phyloP scores from a whole-genome alignment of 1,284 basidiomycete species.

The Kalmanozyma brasiliensis region DNA sequence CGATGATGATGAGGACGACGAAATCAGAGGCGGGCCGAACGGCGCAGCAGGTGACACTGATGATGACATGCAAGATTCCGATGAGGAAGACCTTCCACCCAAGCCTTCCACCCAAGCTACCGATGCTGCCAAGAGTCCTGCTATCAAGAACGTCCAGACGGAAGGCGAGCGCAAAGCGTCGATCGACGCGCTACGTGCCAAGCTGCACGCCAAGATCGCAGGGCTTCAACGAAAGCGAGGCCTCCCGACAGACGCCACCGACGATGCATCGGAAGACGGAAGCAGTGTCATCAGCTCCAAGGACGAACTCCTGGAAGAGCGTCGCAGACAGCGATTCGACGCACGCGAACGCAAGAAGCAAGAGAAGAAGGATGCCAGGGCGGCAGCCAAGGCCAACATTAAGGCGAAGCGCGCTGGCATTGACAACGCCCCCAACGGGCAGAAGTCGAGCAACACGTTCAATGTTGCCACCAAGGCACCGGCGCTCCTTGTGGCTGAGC shows the following conservation, averaged over 20 bases:
- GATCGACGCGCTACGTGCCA: constrained; percentile 56
- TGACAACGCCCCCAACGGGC: constrained; percentile 32
- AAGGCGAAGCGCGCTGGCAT: constrained; percentile 33
- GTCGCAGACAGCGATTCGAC: constrained; percentile 59
- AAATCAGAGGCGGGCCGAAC: constrained; percentile 19
- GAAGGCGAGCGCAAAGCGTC: constrained; percentile 53
- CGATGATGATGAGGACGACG: constrained; percentile 37
- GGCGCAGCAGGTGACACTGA: constrained; percentile 51
- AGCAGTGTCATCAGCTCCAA: constrained; percentile 53
- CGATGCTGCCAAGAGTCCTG: constrained; percentile 5
- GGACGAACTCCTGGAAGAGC: constrained; percentile 63
- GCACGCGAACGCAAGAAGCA: constrained; percentile 61
- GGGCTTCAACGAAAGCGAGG: constrained; percentile 56
- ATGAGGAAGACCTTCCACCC: constrained; percentile 31
- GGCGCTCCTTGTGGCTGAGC: constrained; percentile 50
- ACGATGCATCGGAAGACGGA: constrained; percentile 36
- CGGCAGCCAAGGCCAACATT: constrained; percentile 29
- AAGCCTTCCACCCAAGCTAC: constrained; percentile 7
- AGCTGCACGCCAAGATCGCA: constrained; percentile 60
- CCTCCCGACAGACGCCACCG: constrained; percentile 19
- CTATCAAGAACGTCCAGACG: constrained; percentile 31
- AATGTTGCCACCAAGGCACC: constrained; percentile 49
- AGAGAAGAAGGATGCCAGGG: constrained; percentile 56
- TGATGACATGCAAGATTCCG: constrained; percentile 45
- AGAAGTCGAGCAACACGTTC: constrained; percentile 18